Evolutionary conservation across 345 rosid genomes (phyloP), one percentile per base, ranked within the genome.

Genomic region (Eucalyptus cloeziana): DNA sequence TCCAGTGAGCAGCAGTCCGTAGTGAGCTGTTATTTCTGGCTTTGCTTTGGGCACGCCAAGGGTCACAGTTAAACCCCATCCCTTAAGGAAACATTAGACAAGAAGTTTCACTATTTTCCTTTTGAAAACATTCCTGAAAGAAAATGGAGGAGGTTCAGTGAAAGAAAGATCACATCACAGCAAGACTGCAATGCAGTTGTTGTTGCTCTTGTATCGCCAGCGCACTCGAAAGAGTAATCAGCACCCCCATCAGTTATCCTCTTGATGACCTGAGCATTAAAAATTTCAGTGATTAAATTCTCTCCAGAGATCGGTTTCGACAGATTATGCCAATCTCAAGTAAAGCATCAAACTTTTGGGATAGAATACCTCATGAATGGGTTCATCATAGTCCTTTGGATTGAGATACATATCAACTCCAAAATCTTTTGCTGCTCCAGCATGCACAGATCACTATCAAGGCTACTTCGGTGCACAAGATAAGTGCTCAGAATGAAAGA

Each of bases 31-130:
- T 89, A 96, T 92, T 92, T 95, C 95, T 31, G 96, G 99, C 85
- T 95, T 97, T 88, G 45, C 91, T 93, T 96, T 96, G 3, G 99
- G 99, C 86, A 96, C 99, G 86, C 99, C 99, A 54, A 96, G 97
- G 52, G 98, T 96, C 88, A 97, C 94, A 1, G 99, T 92, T 91
- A 95, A 54, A 15, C 99, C 99, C 98, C 99, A 97, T 90, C 99
- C 99, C 99, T 96, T 88, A 60, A 24, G 86, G 86, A 37, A 76
- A 12, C 5, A 89, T 76, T 56, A 47, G 45, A 51, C 47, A 22
- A 56, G 86, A 50, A 62, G 67, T 86, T 54, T 86, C 80, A 43
- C n/a, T 50, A 24, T 49, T 37, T 13, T 44, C 17, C 19, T 87
- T 69, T 47, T 11, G 1, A 67, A 43, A 40, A 45, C 27, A 69